phyloP scores from a whole-genome alignment of 495 filamentous ascomycete species.

The Aspergillus ellipticus region DNA sequence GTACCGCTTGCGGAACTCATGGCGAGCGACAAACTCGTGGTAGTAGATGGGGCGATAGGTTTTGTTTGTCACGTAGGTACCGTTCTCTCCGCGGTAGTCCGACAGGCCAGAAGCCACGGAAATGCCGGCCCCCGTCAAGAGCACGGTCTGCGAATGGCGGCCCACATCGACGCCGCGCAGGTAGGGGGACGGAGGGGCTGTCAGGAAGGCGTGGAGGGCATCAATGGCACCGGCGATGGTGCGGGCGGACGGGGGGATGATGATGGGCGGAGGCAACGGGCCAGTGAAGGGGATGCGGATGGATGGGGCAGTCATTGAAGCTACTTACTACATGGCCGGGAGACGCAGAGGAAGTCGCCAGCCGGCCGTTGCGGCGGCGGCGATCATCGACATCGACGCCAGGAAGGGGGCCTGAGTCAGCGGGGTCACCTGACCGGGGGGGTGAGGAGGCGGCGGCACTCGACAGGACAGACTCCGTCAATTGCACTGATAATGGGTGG shows the following conservation, averaged over 20 bases:
- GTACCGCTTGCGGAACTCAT: constrained; percentile 89
- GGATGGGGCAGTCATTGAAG: constrained; percentile 60
- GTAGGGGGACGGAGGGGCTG: constrained; percentile 46
- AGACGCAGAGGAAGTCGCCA: not conserved
- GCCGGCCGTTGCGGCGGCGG: no score
- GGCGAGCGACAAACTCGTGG: constrained; percentile 75
- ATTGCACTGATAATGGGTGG: no score
- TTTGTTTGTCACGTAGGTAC: constrained; percentile 88
- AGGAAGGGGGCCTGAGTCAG: constrained; percentile 1
- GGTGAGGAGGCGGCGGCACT: no score
- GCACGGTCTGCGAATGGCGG: constrained; percentile 55
- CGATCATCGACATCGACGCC: no score
- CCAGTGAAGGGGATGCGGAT: constrained; percentile 91
- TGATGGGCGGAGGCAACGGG: constrained; percentile 71
- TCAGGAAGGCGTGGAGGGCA: constrained; percentile 72
- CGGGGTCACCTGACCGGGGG: no score
- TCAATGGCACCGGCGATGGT: constrained; percentile 70
- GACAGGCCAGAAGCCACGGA: constrained; percentile 90
- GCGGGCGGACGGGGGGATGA: constrained; percentile 65
- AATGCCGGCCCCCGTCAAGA: constrained; percentile 89
- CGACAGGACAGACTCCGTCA: no score
- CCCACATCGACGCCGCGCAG: constrained; percentile 47
- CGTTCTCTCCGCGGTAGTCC: constrained; percentile 85
- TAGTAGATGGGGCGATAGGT: constrained; percentile 89
- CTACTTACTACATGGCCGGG: constrained; percentile 24